These are phyloP conservation scores for Pythium volutum DNA, from an alignment of 352 stramenopile genomes.

Conservation along the genomic window DNA sequence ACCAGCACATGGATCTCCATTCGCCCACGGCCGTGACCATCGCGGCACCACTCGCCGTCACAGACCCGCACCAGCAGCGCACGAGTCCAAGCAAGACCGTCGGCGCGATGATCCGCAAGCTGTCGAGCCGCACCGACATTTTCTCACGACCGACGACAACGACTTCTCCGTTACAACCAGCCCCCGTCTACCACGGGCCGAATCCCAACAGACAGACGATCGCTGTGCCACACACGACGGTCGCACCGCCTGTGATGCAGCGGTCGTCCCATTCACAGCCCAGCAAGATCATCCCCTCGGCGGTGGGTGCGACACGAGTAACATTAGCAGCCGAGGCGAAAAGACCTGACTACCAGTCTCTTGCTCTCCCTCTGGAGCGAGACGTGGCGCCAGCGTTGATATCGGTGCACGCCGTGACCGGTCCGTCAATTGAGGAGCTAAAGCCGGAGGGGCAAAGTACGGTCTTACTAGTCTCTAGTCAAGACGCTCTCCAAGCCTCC, in stretches of 20 bases:
- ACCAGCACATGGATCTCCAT: slow-evolving; percentile 22
- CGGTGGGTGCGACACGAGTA: background rate
- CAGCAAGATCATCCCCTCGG: background rate
- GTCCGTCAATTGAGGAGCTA: background rate
- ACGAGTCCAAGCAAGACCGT: background rate
- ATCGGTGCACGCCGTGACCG: no score
- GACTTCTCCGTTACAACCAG: no score
- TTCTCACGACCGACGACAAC: background rate
- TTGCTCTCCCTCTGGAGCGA: background rate
- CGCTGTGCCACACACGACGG: background rate
- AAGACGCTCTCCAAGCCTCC: background rate
- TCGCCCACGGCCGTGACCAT: background rate
- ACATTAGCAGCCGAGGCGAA: background rate
- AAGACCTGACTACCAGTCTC: background rate
- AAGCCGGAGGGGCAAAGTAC: background rate
- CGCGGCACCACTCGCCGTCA: background rate
- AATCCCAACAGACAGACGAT: background rate
- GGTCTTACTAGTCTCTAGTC: background rate
- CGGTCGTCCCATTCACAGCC: background rate
- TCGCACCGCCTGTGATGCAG: background rate
- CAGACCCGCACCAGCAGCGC: background rate
- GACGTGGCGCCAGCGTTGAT: background rate
- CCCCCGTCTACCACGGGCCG: background rate
- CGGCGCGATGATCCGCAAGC: slow-evolving; percentile 6
- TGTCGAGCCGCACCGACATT: slow-evolving; percentile 4